Evolutionary conservation across 495 filamentous ascomycete species (phyloP).

Genomic region (Sordaria brevicollis): DNA sequence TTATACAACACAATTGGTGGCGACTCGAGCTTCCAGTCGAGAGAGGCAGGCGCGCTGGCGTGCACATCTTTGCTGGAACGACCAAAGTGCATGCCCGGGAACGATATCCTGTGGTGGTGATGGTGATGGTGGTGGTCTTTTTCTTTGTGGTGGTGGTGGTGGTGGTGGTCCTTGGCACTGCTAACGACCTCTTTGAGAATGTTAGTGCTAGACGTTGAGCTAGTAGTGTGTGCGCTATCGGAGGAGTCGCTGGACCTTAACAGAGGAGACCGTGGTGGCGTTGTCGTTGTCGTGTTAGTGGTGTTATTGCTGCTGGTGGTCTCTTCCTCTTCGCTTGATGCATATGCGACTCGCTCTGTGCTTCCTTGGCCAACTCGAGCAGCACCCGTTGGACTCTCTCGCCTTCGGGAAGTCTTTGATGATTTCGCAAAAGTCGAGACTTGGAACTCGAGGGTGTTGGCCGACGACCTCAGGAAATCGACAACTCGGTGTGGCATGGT

Average conservation of each 20-base stretch:
- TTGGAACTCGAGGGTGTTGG: constrained; percentile 22
- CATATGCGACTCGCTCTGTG: constrained; percentile 22
- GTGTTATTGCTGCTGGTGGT: constrained; percentile 15
- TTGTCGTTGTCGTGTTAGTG: constrained; percentile 5
- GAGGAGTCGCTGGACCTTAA: neutral
- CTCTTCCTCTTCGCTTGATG: constrained; percentile 24
- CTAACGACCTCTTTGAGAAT: constrained; percentile 1
- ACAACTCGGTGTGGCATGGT: constrained; percentile 43
- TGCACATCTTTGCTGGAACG: constrained; percentile 35
- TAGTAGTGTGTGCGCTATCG: constrained; percentile 7
- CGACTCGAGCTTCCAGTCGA: constrained; percentile 77
- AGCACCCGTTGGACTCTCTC: constrained; percentile 13
- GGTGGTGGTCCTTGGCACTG: constrained; percentile 3
- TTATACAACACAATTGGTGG: constrained; percentile 83
- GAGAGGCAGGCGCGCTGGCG: constrained; percentile 35
- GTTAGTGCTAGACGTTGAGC: constrained; percentile 14
- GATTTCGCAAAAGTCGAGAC: constrained; percentile 19
- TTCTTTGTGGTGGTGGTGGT: constrained; percentile 9
- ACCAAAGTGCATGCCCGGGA: constrained; percentile 36
- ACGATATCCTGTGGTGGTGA: constrained; percentile 37
- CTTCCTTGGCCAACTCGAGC: constrained; percentile 13
- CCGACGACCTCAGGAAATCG: constrained; percentile 37
- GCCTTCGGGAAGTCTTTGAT: constrained; percentile 9
- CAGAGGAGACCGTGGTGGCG: constrained; percentile 16
- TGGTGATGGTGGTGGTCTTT: constrained; percentile 21